Conservation (phyloP, 805 yeast species). For the Spathaspora sp. region DNA sequence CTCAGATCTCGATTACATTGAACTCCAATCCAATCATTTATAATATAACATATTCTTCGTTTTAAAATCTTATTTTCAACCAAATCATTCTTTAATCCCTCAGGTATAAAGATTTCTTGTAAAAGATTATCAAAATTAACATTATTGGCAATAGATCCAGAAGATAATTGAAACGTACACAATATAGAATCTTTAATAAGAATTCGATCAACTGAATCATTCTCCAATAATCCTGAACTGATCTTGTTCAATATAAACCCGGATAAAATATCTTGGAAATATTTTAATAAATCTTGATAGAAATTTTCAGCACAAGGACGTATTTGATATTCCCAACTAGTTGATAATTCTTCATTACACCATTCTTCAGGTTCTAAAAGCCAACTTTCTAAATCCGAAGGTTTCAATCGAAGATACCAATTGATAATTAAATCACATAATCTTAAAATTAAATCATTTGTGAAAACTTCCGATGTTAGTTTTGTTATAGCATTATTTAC, state of each 20-base stretch:
- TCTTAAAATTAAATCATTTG: constrained; percentile 50
- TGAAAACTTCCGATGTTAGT: constrained; percentile 54
- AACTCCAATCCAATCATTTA: constrained; percentile 77
- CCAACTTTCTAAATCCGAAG: constrained; percentile 82
- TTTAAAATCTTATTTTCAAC: constrained; percentile 57
- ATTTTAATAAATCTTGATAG: constrained; percentile 67
- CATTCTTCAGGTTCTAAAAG: constrained; percentile 86
- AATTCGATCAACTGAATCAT: constrained; percentile 42
- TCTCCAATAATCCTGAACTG: constrained; percentile 31
- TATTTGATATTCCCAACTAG: constrained; percentile 79
- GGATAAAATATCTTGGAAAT: constrained; percentile 56
- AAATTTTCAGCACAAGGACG: constrained; percentile 86
- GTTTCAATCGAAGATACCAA: constrained; percentile 71
- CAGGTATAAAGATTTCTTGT: constrained; percentile 62
- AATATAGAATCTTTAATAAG: constrained; percentile 75
- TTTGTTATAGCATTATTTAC: constrained; percentile 52
- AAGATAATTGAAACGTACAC: constrained; percentile 78
- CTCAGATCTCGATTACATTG: constrained; percentile 60
- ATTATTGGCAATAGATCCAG: constrained; percentile 58
- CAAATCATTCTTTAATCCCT: constrained; percentile 45
- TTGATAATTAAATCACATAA: constrained; percentile 65
- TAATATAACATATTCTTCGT: constrained; percentile 72
- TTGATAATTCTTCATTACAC: constrained; percentile 74
- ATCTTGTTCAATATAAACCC: constrained; percentile 58
- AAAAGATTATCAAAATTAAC: constrained; percentile 70